These are phyloP conservation scores for Talaromyces sp. DNA, from an alignment of 2,329 filamentous ascomycete genomes.

Conservation along the genomic window DNA sequence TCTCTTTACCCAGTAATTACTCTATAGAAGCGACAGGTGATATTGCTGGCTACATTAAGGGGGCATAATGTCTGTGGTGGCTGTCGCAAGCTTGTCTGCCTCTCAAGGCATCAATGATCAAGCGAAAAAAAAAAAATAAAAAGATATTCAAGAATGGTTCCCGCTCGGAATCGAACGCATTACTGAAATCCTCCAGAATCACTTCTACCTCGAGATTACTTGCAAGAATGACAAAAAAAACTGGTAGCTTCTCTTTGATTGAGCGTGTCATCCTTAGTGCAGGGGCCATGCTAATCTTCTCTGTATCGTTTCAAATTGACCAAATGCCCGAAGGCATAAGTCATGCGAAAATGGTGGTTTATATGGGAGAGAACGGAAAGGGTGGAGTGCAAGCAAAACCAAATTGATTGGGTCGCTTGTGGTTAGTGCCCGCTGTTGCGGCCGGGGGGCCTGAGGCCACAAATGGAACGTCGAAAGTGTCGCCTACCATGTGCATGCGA, in stretches of 20 bases:
- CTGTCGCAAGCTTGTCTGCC: not conserved
- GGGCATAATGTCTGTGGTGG: not conserved
- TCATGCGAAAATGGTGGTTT: conserved; percentile 18
- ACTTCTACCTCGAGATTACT: conserved; percentile 4
- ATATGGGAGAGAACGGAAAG: conserved; percentile 20
- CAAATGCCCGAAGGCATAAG: conserved; percentile 51
- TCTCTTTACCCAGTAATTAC: not conserved
- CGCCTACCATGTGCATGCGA: not conserved
- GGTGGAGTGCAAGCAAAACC: not conserved
- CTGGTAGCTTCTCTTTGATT: conserved; percentile 72
- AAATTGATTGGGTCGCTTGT: conserved; percentile 8
- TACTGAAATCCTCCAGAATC: not conserved
- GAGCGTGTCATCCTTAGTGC: conserved; percentile 93
- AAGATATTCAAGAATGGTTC: not conserved
- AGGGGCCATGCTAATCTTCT: conserved; percentile 81
- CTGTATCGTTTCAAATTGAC: conserved; percentile 67
- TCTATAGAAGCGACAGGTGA: not conserved
- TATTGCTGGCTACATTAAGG: not conserved
- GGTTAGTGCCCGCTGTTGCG: not conserved
- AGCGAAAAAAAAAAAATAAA: not conserved
- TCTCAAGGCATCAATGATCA: not conserved
- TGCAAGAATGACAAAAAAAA: conserved; percentile 51
- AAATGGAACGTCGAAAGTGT: not conserved
- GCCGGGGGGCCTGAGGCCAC: conserved; percentile 10
- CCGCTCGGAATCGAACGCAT: not conserved